These are phyloP conservation scores for Aspergillus sojae DNA, from an alignment of 2,329 filamentous ascomycete genomes.

Conservation along the genomic window DNA sequence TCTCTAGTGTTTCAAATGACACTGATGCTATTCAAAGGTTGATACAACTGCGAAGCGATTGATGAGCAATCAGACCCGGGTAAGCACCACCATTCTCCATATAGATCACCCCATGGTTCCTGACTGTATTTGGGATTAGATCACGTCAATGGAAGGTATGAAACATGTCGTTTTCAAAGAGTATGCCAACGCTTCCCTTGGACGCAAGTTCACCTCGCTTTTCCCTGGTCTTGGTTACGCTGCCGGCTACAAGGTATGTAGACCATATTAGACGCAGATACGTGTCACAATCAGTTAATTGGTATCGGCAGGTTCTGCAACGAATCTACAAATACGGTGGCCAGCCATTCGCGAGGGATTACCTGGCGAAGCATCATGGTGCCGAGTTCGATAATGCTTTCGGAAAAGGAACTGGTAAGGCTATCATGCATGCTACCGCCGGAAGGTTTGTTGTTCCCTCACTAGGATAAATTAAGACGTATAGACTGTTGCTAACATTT, in stretches of 20 bases:
- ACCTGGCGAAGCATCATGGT: conserved; percentile 76
- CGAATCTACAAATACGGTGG: conserved; percentile 98
- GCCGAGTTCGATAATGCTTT: conserved; percentile 84
- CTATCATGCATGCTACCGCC: conserved; percentile 94
- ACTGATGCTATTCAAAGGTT: conserved; percentile 60
- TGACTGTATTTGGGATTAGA: conserved; percentile 44
- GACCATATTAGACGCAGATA: background rate
- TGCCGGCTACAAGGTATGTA: conserved; percentile 84
- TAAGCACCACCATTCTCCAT: conserved; percentile 39
- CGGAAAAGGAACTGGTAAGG: conserved; percentile 96
- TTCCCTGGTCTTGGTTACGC: conserved; percentile 98
- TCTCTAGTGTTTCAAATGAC: conserved; percentile 1
- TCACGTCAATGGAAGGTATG: conserved; percentile 64
- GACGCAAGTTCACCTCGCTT: conserved; percentile 85
- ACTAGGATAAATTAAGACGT: background rate
- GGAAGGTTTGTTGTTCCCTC: conserved; percentile 64
- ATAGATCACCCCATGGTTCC: conserved; percentile 4
- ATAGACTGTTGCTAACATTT: background rate
- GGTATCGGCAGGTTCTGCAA: conserved; percentile 69
- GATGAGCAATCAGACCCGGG: conserved; percentile 93
- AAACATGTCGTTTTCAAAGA: conserved; percentile 95
- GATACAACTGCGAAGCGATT: conserved; percentile 98
- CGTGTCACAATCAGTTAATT: conserved; percentile 21
- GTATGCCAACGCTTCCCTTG: conserved; percentile 70
- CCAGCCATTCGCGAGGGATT: conserved; percentile 93